phyloP scores from a whole-genome alignment of 1,284 basidiomycete genomes.

The Gymnopus androsaceus region DNA sequence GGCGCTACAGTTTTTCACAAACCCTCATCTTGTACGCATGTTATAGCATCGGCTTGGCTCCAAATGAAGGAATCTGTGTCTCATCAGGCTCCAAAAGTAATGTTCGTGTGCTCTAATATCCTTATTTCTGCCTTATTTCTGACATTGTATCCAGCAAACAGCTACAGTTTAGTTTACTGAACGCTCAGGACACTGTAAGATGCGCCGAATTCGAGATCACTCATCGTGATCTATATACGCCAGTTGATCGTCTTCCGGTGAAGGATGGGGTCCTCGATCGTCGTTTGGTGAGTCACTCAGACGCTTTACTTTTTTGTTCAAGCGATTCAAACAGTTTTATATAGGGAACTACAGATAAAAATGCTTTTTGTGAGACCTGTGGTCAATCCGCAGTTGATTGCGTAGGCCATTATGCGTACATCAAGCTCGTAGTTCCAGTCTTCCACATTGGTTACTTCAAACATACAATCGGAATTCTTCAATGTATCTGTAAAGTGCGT shows the following conservation, averaged over 20 bases:
- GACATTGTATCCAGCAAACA: conserved; percentile 66
- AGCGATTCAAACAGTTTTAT: conserved; percentile 1
- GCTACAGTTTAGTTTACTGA: conserved; percentile 91
- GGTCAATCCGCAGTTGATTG: conserved; percentile 92
- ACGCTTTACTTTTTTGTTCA: conserved; percentile 1
- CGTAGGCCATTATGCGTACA: conserved; percentile 97
- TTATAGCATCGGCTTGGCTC: conserved; percentile 2
- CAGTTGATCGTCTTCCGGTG: conserved; percentile 79
- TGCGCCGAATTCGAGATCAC: conserved; percentile 95
- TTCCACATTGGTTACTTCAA: conserved; percentile 99
- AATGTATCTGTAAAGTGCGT: conserved; percentile 93
- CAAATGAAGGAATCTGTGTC: conserved; percentile 72
- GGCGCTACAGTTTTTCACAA: background rate
- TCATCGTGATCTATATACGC: conserved; percentile 86
- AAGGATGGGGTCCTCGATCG: conserved; percentile 90
- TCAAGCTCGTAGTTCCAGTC: conserved; percentile 93
- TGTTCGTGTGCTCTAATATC: conserved; percentile 55
- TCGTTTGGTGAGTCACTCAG: conserved; percentile 65
- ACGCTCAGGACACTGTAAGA: conserved; percentile 91
- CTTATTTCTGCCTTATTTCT: background rate
- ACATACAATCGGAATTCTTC: conserved; percentile 90
- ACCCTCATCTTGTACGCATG: conserved; percentile 1
- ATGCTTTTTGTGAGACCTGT: conserved; percentile 92
- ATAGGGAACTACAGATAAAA: conserved; percentile 95
- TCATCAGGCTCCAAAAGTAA: conserved; percentile 88